phyloP scores from a whole-genome alignment of 768 basidiomycete species.

The Termitomyces heimii region DNA sequence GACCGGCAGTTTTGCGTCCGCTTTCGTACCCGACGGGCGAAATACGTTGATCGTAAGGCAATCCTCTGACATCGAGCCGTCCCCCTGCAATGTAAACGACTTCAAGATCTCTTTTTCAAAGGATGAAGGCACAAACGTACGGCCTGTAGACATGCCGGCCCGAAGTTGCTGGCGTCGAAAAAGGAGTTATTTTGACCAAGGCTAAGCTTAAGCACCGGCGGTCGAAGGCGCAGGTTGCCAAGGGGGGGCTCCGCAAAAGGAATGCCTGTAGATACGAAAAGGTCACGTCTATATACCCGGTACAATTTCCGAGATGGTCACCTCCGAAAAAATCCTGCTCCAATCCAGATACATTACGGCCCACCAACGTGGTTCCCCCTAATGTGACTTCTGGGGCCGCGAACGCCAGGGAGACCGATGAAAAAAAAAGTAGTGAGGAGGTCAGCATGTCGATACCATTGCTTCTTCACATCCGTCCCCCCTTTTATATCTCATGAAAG shows the following conservation, averaged over 20 bases:
- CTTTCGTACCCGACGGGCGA: conserved; percentile 32
- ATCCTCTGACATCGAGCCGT: conserved; percentile 39
- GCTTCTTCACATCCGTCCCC: too few relatives aligned
- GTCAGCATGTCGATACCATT: background rate
- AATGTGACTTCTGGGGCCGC: conserved; percentile 31
- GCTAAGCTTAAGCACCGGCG: conserved; percentile 22
- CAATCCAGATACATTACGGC: conserved; percentile 25
- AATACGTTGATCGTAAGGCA: conserved; percentile 57
- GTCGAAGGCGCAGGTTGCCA: conserved; percentile 35
- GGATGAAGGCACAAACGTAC: conserved; percentile 14
- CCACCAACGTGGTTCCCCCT: conserved; percentile 31
- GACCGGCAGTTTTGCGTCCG: conserved; percentile 29
- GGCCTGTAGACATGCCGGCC: conserved; percentile 40
- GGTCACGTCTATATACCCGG: too few relatives aligned
- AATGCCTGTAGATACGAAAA: conserved; percentile 29
- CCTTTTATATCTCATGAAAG: background rate
- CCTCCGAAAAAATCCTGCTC: conserved; percentile 45
- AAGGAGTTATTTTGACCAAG: conserved; percentile 26
- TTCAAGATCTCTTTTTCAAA: background rate
- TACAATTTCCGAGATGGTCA: conserved; percentile 10
- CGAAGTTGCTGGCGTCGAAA: conserved; percentile 38
- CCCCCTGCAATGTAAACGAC: background rate
- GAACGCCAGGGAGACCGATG: background rate
- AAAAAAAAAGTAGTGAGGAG: background rate
- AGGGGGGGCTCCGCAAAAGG: conserved; percentile 52